Evolutionary conservation across 768 basidiomycete species (phyloP).

Genomic region (Kwoniella heveanensis): DNA sequence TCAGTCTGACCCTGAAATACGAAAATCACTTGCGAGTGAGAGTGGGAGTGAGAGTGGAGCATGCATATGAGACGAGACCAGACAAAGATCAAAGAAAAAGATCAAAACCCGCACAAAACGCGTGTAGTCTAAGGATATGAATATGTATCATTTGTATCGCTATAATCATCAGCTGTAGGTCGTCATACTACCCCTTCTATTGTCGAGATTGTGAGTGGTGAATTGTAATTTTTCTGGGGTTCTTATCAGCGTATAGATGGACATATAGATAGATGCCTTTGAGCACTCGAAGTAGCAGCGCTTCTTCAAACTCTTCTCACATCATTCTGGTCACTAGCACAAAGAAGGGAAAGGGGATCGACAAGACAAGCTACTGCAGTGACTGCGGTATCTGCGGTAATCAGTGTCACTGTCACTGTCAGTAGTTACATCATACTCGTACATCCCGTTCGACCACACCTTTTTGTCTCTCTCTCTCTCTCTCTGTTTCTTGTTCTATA

Average conservation of each 20-base stretch:
- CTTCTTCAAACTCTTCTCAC: neutral
- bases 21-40: neutral
- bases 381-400: neutral
- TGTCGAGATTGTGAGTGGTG: too few species aligned
- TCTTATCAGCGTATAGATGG: neutral
- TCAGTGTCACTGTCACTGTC: neutral
- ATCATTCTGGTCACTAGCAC: too few species aligned
- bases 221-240: too few species aligned
- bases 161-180: too few species aligned
- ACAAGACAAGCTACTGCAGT: neutral
- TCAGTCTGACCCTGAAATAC: neutral
- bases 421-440: neutral
- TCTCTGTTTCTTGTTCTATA: too few species aligned
- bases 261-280: neutral
- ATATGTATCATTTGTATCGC: too few species aligned
- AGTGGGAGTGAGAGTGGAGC: too few species aligned
- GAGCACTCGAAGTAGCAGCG: neutral
- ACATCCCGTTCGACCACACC: neutral
- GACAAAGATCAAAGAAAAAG: neutral
- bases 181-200: neutral
- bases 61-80: neutral
- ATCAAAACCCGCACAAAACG: constrained; percentile 1
- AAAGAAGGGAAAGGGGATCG: too few species aligned
- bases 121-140: too few species aligned
- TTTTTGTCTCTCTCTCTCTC: neutral